Evolutionary conservation across 305 asterid genomes (phyloP), one percentile per base, ranked within the genome.

Genomic region (Fraxinus xanthoxyloides): DNA sequence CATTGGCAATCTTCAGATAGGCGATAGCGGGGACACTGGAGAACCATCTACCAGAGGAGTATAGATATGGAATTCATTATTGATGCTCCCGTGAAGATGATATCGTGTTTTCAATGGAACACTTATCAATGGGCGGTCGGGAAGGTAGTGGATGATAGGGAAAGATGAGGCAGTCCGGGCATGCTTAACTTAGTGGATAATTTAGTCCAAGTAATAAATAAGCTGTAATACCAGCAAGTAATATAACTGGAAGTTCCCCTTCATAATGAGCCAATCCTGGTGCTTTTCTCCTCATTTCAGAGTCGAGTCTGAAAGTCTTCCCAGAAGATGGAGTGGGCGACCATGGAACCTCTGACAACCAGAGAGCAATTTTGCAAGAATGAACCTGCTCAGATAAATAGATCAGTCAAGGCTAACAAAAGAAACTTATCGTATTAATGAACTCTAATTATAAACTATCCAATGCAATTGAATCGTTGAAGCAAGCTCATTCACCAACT

Each of bases 161-260:
- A 87, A 85, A 92, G 93, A 32, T 90, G 84, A 84, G 88, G 91
- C 4, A 91, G 87, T 70, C 93, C 92, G 28, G 97, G 94, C 85
- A 88, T 75, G 87, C 89, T 88, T 70, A 93, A 88, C 90, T 95
- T 93, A 95, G 86, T 95, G 98, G 86, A 95, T 94, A 59, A 88
- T 81, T 81, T 79, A 94, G 82, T 79, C 97, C 97, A 91, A 72
- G 91, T 84, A 85, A 91, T 78, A 86, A 95, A 95, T 80, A 92
- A 90, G 87, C 99, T 94, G 80, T 92, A 98, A 85, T 77, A 76
- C 94, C 98, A 86, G 98, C 93, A 63, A 95, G 97, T 86, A 95
- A 91, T 91, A 93, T 91, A 84, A 91, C 93, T 72, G 99, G 98
- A 84, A 95, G 85, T 81, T 94, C 94, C 86, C 93, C 93, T 36